A percentile compares a stretch with the other conserved stretches of the same genome.
Conservation (phyloP, 1,284 basidiomycete genomes). For the Ceraceosorus guamensis region DNA sequence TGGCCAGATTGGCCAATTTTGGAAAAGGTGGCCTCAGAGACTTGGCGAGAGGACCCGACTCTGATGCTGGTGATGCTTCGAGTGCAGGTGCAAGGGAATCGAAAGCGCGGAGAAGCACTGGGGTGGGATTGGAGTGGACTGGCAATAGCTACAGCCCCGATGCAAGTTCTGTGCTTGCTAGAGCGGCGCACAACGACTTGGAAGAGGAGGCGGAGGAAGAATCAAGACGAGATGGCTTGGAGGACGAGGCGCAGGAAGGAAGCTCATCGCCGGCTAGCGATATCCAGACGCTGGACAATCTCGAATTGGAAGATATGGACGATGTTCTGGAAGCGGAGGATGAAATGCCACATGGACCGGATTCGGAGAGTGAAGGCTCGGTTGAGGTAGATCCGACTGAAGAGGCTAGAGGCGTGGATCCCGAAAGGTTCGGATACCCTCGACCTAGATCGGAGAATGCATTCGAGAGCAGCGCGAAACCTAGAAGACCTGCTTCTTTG, state of each 20-base stretch:
- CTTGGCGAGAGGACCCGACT: constrained; percentile 9
- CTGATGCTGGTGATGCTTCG: constrained; percentile 9
- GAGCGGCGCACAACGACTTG: no score
- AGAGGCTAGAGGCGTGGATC: constrained; percentile 18
- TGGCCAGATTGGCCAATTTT: constrained; percentile 51
- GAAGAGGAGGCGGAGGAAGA: no score
- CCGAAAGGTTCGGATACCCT: constrained; percentile 30
- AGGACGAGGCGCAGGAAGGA: no score
- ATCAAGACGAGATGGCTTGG: no score
- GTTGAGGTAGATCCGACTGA: not conserved
- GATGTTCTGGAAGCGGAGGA: constrained; percentile 54
- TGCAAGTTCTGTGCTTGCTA: no score
- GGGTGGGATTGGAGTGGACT: no score
- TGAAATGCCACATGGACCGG: constrained; percentile 17
- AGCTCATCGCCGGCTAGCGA: no score
- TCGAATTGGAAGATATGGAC: constrained; percentile 50
- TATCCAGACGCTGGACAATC: no score
- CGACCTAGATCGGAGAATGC: constrained; percentile 26
- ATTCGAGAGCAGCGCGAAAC: constrained; percentile 1
- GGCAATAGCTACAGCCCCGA: no score
- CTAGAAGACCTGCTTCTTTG: constrained; percentile 2
- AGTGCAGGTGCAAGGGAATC: not conserved
- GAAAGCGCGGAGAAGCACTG: no score
- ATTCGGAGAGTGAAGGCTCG: constrained; percentile 10
- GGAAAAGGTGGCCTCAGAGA: constrained; percentile 9